Evolutionary conservation across 495 filamentous ascomycete genomes (phyloP).

Genomic region (Parathielavia appendiculata): DNA sequence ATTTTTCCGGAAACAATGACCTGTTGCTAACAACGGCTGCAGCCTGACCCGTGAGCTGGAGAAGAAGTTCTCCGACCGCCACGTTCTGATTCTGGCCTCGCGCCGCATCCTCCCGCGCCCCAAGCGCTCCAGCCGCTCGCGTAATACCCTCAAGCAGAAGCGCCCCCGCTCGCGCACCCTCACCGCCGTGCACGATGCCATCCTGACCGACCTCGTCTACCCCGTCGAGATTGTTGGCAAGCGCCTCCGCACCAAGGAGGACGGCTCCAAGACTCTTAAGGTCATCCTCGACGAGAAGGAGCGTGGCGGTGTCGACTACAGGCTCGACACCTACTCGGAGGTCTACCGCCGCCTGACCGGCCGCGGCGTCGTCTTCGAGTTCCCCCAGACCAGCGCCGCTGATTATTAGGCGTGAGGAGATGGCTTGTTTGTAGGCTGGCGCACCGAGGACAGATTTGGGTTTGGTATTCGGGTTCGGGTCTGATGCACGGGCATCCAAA

Average conservation of each 20-base stretch:
- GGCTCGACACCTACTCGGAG: slow-evolving; percentile 97
- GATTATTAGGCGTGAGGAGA: slow-evolving; percentile 61
- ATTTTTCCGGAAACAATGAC: not conserved
- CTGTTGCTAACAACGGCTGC: slow-evolving; percentile 20
- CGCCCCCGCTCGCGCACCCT: slow-evolving; percentile 94
- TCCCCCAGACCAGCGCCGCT: slow-evolving; percentile 68
- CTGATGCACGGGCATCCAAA: slow-evolving; percentile 31
- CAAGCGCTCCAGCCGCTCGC: slow-evolving; percentile 90
- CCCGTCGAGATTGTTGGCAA: slow-evolving; percentile 99
- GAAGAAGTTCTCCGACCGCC: slow-evolving; percentile 99
- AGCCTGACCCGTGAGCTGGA: slow-evolving; percentile 99
- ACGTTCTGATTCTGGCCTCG: slow-evolving; percentile 96
- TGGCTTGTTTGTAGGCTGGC: slow-evolving; percentile 26
- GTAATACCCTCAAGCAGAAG: slow-evolving; percentile 94
- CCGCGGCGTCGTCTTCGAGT: slow-evolving; percentile 92
- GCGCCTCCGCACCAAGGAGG: slow-evolving; percentile 92
- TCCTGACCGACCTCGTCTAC: slow-evolving; percentile 94
- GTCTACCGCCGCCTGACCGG: slow-evolving; percentile 95
- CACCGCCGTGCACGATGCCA: slow-evolving; percentile 94
- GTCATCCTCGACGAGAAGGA: slow-evolving; percentile 99
- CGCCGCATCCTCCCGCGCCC: slow-evolving; percentile 97
- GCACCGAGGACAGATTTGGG: slow-evolving; percentile 27
- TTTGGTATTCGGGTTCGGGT: slow-evolving; percentile 32
- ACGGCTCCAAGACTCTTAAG: slow-evolving; percentile 95
- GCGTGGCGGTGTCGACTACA: slow-evolving; percentile 95